Percentiles rank a stretch among this genome's conserved stretches.
Conservation (phyloP, 257 asterid species). For the Solanum pinnatisectum region DNA sequence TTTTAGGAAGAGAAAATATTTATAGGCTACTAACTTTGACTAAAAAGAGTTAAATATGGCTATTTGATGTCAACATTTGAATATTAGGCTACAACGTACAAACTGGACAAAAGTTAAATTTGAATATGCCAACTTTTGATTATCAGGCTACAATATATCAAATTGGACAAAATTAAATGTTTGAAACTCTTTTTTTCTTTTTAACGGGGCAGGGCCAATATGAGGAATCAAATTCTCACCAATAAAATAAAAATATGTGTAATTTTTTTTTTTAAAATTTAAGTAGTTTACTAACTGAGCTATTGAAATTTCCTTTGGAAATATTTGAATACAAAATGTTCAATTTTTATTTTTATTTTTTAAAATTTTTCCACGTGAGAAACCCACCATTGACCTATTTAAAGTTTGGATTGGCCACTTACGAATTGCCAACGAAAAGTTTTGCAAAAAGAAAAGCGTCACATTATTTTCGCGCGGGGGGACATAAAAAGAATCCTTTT, state of each 20-base stretch:
- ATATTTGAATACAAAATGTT: no score
- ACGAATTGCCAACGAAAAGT: background rate
- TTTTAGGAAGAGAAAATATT: background rate
- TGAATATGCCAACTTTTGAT: background rate
- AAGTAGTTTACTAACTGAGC: no score
- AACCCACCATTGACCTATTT: background rate
- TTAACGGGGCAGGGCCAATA: no score
- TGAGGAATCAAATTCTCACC: no score
- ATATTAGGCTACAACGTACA: background rate
- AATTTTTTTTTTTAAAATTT: no score
- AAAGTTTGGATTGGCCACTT: background rate
- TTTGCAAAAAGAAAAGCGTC: background rate
- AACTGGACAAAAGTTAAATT: background rate
- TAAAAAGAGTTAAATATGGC: background rate
- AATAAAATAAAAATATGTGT: no score
- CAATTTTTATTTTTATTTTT: no score
- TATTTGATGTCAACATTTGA: background rate
- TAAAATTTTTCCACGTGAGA: background rate
- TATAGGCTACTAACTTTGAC: background rate
- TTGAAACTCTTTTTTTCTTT: no score
- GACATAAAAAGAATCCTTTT: background rate
- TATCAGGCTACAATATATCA: no score
- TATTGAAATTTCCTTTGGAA: no score
- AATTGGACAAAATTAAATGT: no score
- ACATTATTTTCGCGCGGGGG: background rate